Conservation (phyloP, 306 rosid genomes). For the Glycine soja region DNA sequence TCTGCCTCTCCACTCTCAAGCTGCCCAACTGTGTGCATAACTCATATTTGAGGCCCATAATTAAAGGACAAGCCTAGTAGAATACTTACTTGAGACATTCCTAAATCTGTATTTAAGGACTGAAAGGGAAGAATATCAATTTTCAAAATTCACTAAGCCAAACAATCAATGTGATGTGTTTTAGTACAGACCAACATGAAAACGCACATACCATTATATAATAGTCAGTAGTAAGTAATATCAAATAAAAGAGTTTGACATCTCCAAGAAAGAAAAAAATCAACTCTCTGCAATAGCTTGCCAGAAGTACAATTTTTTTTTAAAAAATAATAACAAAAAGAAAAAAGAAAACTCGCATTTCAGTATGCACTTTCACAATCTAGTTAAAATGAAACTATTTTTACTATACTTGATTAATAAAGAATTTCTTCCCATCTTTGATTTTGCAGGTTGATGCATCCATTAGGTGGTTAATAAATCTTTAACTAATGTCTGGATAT, state of each 20-base stretch:
- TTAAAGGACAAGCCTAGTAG: background rate
- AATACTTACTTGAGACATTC: background rate
- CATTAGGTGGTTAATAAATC: too few species aligned
- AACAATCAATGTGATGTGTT: background rate
- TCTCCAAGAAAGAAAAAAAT: too few species aligned
- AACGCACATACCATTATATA: background rate
- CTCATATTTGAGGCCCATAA: constrained; percentile 5
- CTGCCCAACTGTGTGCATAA: background rate
- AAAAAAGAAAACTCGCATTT: too few species aligned
- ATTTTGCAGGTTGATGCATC: too few species aligned
- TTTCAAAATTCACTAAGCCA: background rate
- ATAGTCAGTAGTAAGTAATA: background rate
- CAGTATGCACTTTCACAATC: too few species aligned
- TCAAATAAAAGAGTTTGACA: background rate
- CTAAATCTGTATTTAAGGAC: background rate
- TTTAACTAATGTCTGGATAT: too few species aligned
- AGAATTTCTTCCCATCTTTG: too few species aligned
- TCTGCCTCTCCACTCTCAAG: background rate
- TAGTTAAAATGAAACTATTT: too few species aligned
- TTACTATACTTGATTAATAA: too few species aligned
- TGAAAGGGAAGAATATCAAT: background rate
- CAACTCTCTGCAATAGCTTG: too few species aligned
- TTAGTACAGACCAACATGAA: background rate
- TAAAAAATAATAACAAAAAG: too few species aligned
- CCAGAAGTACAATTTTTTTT: too few species aligned